Conservation (phyloP, 2,329 filamentous ascomycete species). For the Fusarium sambucinum region DNA sequence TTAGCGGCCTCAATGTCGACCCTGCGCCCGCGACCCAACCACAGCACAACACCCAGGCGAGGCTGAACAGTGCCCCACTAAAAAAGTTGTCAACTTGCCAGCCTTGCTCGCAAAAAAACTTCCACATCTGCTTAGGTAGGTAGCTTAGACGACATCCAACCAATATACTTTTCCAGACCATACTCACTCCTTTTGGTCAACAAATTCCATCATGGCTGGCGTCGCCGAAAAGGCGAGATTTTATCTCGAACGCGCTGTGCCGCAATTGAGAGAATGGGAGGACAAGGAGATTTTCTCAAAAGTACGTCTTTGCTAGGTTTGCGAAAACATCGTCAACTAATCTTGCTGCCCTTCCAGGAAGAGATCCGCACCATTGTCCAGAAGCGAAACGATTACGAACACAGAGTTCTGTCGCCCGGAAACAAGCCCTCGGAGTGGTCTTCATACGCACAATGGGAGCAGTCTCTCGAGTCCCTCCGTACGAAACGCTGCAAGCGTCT, state of each 20-base stretch:
- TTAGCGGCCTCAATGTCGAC: neutral
- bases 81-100: conserved; percentile 34
- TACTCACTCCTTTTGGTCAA: conserved; percentile 13
- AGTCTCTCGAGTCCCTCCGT: conserved; percentile 78
- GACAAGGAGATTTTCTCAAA: conserved; percentile 90
- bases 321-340: conserved; percentile 18
- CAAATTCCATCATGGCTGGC: conserved; percentile 72
- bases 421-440: conserved; percentile 83
- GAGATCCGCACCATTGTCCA: conserved; percentile 90
- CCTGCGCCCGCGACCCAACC: neutral
- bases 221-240: conserved; percentile 95
- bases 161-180: conserved; percentile 1
- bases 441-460: conserved; percentile 81
- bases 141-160: neutral
- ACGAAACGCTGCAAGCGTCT: conserved; percentile 86
- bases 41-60: conserved; percentile 5
- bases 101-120: conserved; percentile 44
- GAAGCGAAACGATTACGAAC: conserved; percentile 93
- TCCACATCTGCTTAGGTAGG: conserved; percentile 19
- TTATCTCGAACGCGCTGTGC: conserved; percentile 91
- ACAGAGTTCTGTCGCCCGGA: conserved; percentile 86
- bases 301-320: conserved; percentile 58
- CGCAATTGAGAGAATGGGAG: conserved; percentile 92
- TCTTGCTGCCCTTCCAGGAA: conserved; percentile 66
- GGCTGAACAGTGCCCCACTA: conserved; percentile 36